A percentile compares a stretch with the other conserved stretches of the same genome.
These are phyloP conservation scores for Cucumis sativus DNA, from an alignment of 306 rosid species.

Conservation along the genomic window Cucumber_9930_V3 NC_026659.2:1019001-1019500, in stretches of 20 bases:
- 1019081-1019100: neutral
- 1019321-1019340: constrained; percentile 62
- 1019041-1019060: neutral
- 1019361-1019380: constrained; percentile 50
- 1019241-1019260: constrained; percentile 27
- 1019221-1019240: neutral
- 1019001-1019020: neutral
- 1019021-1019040: neutral
- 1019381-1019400: constrained; percentile 84
- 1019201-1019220: neutral
- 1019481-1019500: neutral
- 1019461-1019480: constrained; percentile 95
- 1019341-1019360: constrained; percentile 84
- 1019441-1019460: constrained; percentile 81
- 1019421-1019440: constrained; percentile 70
- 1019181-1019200: neutral
- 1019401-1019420: constrained; percentile 62
- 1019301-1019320: constrained; percentile 51
- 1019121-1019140: neutral
- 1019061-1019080: neutral
- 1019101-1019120: neutral
- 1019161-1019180: neutral
- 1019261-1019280: constrained; percentile 60
- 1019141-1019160: neutral
- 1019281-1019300: constrained; percentile 95